Conservation (phyloP, 2,329 filamentous ascomycete genomes). For the Pseudocercospora eumusae region DNA sequence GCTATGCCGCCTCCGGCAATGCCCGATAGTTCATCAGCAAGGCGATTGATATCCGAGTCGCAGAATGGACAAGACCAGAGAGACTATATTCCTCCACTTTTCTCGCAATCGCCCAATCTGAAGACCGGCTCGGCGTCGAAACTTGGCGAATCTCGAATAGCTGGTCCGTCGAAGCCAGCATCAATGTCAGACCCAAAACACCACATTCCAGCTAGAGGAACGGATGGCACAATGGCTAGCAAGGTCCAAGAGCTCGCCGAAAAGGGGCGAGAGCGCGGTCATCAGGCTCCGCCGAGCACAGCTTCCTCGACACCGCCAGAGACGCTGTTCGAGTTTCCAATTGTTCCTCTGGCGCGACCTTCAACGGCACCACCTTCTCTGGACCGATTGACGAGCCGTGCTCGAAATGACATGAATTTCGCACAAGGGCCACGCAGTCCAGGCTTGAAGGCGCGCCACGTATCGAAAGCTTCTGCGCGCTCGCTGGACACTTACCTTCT, state of each 20-base stretch:
- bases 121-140: not conserved
- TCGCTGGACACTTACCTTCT: constrained; percentile 14
- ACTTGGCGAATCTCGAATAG: not conserved
- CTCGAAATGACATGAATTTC: not conserved
- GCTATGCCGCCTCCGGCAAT: constrained; percentile 24
- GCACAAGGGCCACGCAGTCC: constrained; percentile 8
- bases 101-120: not conserved
- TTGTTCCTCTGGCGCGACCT: constrained; percentile 4
- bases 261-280: not conserved
- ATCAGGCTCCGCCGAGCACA: not conserved
- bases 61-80: not conserved
- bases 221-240: not conserved
- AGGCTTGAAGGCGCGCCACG: constrained; percentile 5
- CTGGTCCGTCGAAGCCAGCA: not conserved
- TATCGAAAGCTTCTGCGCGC: constrained; percentile 12
- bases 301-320: not conserved
- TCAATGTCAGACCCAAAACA: not conserved
- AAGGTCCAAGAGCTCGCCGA: not conserved
- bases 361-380: constrained; percentile 18
- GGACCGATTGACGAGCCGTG: constrained; percentile 3
- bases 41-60: not conserved
- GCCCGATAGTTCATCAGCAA: constrained; percentile 23
- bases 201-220: not conserved
- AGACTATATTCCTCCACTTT: not conserved
- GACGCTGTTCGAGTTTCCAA: constrained; percentile 7